Base-by-base conservation (phyloP, 2,329 filamentous ascomycete species). In the Pezicula radicicola region DNA sequence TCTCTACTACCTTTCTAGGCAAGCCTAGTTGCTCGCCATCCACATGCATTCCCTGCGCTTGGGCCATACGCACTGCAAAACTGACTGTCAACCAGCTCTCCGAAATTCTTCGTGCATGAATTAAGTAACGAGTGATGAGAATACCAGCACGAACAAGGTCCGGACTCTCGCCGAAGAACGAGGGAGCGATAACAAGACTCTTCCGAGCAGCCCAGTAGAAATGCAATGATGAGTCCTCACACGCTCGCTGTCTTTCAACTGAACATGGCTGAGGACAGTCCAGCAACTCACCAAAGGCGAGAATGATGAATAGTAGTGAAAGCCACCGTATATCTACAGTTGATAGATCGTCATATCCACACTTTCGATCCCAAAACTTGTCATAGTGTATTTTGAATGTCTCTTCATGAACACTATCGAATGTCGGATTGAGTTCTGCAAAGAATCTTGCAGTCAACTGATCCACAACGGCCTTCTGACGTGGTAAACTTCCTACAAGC, bases 31-130 rank as follows among this genome's bases (percentile, higher is more conserved):
- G 61, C 51, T 70, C 68, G 7, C 71, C 71, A 52, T 74, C 72
- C 19, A 73, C 69, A 49, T 74, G 71, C 62, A 73, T 72, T 1
- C 71, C 71, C 48, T 74, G 71, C 0, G 70, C 71, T 51, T 72
- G 69, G 5, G 71, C 72, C 67, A 73, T 71, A 13, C 71, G 68
- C 57, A 72, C 70, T 1, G 71, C 71, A 41, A 74, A 72, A 53
- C 70, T 70, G 4, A 66, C 66, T 1, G 71, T 74, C 2, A 74
- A 63, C 71, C 71, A 74, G 5, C 65, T 66, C 52, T 73, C 71
- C 0, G 70, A 63, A 1, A 67, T 65, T 41, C 70, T 64, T 27
- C 68, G 60, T n/a, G 67, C 56, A 46, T 72, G 71, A 19, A 72
- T 66, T 15, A 72, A 61, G 55, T 73, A 73, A 0, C 69, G 63